A percentile compares a stretch with the other conserved stretches of the same genome.
Conservation (phyloP, 2,329 filamentous ascomycete species). For the Fusarium papillatum region DNA sequence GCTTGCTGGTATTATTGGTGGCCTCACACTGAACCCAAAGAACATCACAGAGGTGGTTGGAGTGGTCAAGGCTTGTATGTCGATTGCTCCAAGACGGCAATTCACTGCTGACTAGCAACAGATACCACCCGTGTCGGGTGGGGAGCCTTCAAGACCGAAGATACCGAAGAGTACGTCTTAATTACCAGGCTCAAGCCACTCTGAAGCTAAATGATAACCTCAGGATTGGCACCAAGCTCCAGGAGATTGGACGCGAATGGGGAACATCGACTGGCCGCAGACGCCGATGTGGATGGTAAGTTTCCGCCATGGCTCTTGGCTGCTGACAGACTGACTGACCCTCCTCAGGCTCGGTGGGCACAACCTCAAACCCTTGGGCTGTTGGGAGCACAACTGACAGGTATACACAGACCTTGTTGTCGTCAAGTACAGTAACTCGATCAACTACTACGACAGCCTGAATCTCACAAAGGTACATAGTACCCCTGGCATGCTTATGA, state of each 20-base stretch:
- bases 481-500: conserved; percentile 10
- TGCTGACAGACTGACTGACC: conserved; percentile 37
- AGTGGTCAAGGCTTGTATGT: not conserved
- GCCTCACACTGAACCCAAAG: not conserved
- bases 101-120: not conserved
- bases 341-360: conserved; percentile 44
- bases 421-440: conserved; percentile 71
- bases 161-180: not conserved
- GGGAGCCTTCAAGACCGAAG: not conserved
- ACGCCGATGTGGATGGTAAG: conserved; percentile 68
- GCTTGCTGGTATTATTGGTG: not conserved
- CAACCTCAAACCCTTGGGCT: conserved; percentile 27
- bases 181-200: conserved; percentile 19
- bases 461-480: conserved; percentile 65
- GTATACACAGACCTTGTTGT: conserved; percentile 70
- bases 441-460: conserved; percentile 77
- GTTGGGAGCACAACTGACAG: conserved; percentile 35
- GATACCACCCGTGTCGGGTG: not conserved
- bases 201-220: conserved; percentile 34
- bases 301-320: conserved; percentile 29
- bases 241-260: conserved; percentile 60
- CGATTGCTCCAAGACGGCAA: not conserved
- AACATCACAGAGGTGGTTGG: not conserved
- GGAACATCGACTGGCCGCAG: conserved; percentile 68
- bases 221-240: conserved; percentile 58